A percentile compares a stretch with the other conserved stretches of the same genome.
Evolutionary conservation across 306 rosid species (phyloP).

Genomic region (Fragaria vesca): DNA sequence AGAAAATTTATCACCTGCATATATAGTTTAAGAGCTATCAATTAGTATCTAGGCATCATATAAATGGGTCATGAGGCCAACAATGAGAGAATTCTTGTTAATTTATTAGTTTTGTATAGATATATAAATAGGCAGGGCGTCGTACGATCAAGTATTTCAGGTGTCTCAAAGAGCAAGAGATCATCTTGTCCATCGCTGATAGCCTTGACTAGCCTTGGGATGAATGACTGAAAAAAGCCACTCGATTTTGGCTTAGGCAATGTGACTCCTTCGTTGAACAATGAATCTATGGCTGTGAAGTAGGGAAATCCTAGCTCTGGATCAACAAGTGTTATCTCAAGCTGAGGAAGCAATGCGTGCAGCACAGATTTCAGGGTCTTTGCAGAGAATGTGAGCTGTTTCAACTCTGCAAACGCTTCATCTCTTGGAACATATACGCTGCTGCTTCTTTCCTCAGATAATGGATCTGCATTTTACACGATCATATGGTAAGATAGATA

Average conservation of each 20-base stretch:
- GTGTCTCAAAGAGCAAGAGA: slow-evolving; percentile 37
- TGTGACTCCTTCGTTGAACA: slow-evolving; percentile 29
- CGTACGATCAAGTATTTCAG: slow-evolving; percentile 37
- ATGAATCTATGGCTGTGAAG: slow-evolving; percentile 43
- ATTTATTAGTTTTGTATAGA: not conserved
- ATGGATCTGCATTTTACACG: slow-evolving; percentile 27
- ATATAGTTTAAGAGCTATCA: not conserved
- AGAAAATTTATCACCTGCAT: slow-evolving; percentile 40
- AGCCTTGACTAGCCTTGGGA: slow-evolving; percentile 40
- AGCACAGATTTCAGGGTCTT: slow-evolving; percentile 26
- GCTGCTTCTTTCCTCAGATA: slow-evolving; percentile 33
- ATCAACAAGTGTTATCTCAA: slow-evolving; percentile 14
- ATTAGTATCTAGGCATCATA: not conserved
- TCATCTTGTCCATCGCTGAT: slow-evolving; percentile 20
- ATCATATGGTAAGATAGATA: not conserved
- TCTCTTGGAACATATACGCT: slow-evolving; percentile 41
- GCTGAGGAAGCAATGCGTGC: slow-evolving; percentile 32
- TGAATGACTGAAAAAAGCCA: slow-evolving; percentile 15
- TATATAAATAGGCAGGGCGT: not conserved
- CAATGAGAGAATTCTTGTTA: not conserved
- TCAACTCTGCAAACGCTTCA: slow-evolving; percentile 44
- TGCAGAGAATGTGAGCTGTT: slow-evolving; percentile 20
- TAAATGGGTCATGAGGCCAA: not conserved
- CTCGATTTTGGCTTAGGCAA: slow-evolving; percentile 25
- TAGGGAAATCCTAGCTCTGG: slow-evolving; percentile 33